Conservation (phyloP, 208 protist species). For the Entamoeba invadens region DNA sequence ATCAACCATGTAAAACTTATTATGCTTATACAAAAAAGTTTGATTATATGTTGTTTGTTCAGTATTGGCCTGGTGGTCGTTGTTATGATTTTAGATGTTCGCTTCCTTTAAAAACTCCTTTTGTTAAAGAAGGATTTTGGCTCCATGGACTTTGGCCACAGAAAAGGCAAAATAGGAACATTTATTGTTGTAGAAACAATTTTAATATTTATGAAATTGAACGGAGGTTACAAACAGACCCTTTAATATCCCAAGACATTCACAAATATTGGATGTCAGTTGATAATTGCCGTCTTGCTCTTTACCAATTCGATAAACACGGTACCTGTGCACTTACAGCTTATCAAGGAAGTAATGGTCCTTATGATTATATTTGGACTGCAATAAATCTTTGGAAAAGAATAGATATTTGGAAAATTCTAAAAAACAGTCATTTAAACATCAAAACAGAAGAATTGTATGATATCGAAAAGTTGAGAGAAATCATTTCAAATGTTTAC, state of each 20-base stretch:
- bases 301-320: neutral
- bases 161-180: neutral
- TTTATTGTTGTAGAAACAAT: neutral
- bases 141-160: neutral
- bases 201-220: neutral
- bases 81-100: neutral
- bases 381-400: neutral
- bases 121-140: neutral
- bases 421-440: neutral
- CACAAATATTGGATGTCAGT: neutral
- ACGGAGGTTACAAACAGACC: neutral
- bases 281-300: neutral
- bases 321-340: neutral
- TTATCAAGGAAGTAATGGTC: neutral
- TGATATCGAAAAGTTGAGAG: no score
- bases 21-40: no score
- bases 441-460: no score
- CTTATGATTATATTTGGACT: neutral
- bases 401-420: neutral
- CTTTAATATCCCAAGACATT: neutral
- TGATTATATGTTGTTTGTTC: no score
- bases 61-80: neutral
- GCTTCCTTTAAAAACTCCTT: neutral
- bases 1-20: no score
- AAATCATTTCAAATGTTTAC: no score